These are phyloP conservation scores for Toxicodendron radicans DNA, from an alignment of 345 rosid genomes.

Conservation along the genomic window DNA sequence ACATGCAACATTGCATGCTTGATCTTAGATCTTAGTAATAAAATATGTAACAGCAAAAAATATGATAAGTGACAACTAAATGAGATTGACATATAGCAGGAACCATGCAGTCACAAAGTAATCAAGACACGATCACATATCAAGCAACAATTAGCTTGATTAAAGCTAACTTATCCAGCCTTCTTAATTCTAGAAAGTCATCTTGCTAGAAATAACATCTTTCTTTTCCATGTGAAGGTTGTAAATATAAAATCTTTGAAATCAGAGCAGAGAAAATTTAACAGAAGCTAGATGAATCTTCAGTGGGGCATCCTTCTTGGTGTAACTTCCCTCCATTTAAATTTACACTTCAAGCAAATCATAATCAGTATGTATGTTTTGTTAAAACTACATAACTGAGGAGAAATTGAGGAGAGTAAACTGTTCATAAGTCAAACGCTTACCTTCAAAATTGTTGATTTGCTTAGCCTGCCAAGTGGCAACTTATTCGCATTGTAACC, in stretches of 20 bases:
- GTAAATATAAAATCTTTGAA: neutral
- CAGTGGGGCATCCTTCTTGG: neutral
- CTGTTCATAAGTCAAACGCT: neutral
- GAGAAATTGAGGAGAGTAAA: neutral
- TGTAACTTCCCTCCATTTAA: neutral
- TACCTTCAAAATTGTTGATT: constrained; percentile 67
- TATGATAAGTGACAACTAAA: neutral
- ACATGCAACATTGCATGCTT: neutral
- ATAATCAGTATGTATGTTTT: neutral
- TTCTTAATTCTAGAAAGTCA: constrained; percentile 2
- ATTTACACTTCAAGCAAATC: neutral
- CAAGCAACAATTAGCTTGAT: neutral
- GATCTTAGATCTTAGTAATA: neutral
- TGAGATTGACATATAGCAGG: no score
- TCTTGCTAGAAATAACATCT: neutral
- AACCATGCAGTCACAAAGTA: neutral
- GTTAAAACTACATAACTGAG: neutral
- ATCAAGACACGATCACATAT: neutral
- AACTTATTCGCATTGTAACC: constrained; percentile 86
- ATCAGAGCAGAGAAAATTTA: neutral
- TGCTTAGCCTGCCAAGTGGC: constrained; percentile 94
- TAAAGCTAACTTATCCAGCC: neutral
- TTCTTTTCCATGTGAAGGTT: neutral
- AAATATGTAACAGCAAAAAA: neutral
- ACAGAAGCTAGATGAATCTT: neutral